phyloP scores from a whole-genome alignment of 441 rosid genomes.

The Gossypium davidsonii region DNA sequence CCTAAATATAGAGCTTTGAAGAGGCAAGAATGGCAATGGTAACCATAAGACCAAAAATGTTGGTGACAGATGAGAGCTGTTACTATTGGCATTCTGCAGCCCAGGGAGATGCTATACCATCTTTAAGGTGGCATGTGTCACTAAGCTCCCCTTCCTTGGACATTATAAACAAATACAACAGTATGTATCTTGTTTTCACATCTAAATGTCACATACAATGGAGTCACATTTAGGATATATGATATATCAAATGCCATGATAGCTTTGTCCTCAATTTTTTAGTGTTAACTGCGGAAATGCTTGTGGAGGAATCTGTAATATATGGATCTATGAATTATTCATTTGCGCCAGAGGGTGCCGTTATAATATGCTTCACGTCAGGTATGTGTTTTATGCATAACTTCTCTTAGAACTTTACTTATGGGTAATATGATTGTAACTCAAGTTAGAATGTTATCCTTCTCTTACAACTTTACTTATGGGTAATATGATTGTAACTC shows the following conservation, averaged over 20 bases:
- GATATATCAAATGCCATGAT: neutral
- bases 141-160: conserved; percentile 31
- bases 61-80: conserved; percentile 63
- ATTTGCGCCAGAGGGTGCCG: conserved; percentile 72
- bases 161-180: conserved; percentile 16
- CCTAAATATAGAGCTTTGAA: conserved; percentile 44
- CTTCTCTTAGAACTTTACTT: neutral
- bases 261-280: conserved; percentile 18
- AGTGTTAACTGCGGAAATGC: conserved; percentile 45
- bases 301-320: conserved; percentile 20
- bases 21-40: conserved; percentile 61
- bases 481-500: no score
- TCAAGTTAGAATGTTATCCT: neutral
- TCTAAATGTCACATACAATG: neutral
- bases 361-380: conserved; percentile 76
- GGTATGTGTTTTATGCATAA: conserved; percentile 31
- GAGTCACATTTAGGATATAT: neutral
- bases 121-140: conserved; percentile 55
- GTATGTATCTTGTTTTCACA: conserved; percentile 26
- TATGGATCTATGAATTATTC: conserved; percentile 26
- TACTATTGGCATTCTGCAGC: conserved; percentile 36
- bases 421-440: neutral
- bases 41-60: conserved; percentile 44
- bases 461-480: no score
- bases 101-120: conserved; percentile 30